Evolutionary conservation across 345 rosid species (phyloP), one percentile per base, ranked within the genome.

Genomic region (Euphorbia peplus): DNA sequence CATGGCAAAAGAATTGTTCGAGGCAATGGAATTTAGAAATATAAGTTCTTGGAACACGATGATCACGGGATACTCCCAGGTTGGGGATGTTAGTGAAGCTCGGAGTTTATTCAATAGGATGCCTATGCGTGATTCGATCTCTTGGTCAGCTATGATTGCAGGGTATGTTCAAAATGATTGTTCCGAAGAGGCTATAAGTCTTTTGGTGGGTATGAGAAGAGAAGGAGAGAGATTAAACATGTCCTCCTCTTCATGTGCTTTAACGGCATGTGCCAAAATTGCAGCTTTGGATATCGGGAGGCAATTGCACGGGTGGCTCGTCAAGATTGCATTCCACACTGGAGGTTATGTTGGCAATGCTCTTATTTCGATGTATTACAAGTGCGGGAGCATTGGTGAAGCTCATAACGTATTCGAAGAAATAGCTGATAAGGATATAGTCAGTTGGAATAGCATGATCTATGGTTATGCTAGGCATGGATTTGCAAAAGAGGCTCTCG

Each of bases 61-160:
- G 84, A 80, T 88, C 28, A 82, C 93, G 3, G 90, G 93, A 32
- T 86, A 82, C 73, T 84, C 86, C 69, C 90, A 83, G 74, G 72
- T 68, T 50, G 84, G 87, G 12, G 68, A 84, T 60, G 39, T 84
- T 63, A 56, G 74, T 64, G 66, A 60, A 41, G 89, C 91, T 16
- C 82, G 79, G 79, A 69, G 50, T 16, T 54, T 84, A 24, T 88
- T 88, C 73, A 82, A 84, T 72, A 73, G 64, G 67, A 86, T 88
- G 86, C 83, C 85, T 39, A 66, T 24, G 77, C 85, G 71, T 70
- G 90, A 88, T 77, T 59, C 84, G 0, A 80, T 86, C 63, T 88
- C 91, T 60, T 88, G 93, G 93, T 86, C 90, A 15, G 90, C 91
- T 66, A 86, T 88, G 86, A 82, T 88, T 78, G 80, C 89, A 22